Base-by-base conservation (phyloP, 2,329 filamentous ascomycete species). In the Cordyceps cicadae region DNA sequence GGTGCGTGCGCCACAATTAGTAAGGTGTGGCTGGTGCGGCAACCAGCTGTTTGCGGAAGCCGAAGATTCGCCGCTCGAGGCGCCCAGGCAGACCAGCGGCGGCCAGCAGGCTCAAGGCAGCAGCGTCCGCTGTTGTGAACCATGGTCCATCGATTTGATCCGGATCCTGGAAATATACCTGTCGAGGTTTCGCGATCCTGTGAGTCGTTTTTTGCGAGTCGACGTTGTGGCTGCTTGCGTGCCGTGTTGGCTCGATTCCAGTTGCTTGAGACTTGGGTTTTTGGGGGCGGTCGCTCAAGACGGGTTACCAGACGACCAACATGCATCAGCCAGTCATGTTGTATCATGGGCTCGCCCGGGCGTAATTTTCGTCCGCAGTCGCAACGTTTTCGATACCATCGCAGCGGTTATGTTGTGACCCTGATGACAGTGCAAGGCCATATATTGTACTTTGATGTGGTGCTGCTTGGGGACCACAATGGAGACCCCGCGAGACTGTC, bases 21-120 rank as follows among this genome's bases (percentile, higher is more conserved):
- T 41, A 32, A 55, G n/a, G 4, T 60, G 59, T 61, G 59, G 59
- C 59, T 61, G 39, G 59, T 61, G 59, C n/a, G 26, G 24, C 34
- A 15, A 34, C 48, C 41, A 26, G 24, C 53, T 61, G 59, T 57
- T 61, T 57, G 37, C 59, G 58, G 50, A 48, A 48, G 58, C 58
- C 50, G 41, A 53, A 54, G 58, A 43, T 58, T 58, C 55, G 55
- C 55, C 55, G 55, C 34, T 15, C 1, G 46, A 43, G 15, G 26
- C 34, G 46, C 21, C 46, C 17, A 51, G 55, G 55, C 46, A 51
- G 34, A 43, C 5, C 29, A 7, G 29, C 29, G 29, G 29, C 29
- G n/a, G 19, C 54, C 8, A 49, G 39, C 53, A 29, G 26, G 14
- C 29, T 24, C 7, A 26, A 39, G 45, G 32, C 45, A 29, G 46